Percentiles rank a stretch among this genome's conserved stretches.
Conservation (phyloP, 495 filamentous ascomycete species). For the Xylaria castorea region DNA sequence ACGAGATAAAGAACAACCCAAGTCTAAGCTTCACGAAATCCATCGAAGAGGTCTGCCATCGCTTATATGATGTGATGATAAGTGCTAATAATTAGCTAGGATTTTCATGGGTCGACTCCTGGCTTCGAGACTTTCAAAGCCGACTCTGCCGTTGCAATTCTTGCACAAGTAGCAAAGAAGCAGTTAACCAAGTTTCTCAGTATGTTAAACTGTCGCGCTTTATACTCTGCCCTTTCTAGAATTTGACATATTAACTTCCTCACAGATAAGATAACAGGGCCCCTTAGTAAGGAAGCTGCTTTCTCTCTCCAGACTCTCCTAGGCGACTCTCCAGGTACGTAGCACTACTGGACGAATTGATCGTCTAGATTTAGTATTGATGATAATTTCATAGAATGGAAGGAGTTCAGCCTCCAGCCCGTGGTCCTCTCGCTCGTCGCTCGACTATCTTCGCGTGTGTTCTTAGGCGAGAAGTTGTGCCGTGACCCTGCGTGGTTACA, state of each 20-base stretch:
- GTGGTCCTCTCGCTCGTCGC: constrained; percentile 44
- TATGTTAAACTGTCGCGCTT: constrained; percentile 32
- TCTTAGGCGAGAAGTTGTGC: constrained; percentile 54
- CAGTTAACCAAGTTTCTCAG: constrained; percentile 58
- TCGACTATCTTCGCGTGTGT: constrained; percentile 53
- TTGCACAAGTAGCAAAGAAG: constrained; percentile 51
- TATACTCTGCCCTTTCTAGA: not conserved
- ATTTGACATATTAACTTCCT: constrained; percentile 25
- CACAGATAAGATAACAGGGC: constrained; percentile 36
- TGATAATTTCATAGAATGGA: constrained; percentile 36
- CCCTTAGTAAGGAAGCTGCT: constrained; percentile 51
- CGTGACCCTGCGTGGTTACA: constrained; percentile 54
- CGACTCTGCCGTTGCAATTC: constrained; percentile 32
- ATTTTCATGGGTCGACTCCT: constrained; percentile 50
- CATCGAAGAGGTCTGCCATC: constrained; percentile 7
- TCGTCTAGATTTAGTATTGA: not conserved
- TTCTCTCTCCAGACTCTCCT: constrained; percentile 45
- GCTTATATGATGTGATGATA: not conserved
- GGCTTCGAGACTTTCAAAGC: constrained; percentile 55
- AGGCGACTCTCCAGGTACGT: constrained; percentile 28
- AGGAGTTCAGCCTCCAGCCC: constrained; percentile 26
- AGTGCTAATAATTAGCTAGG: constrained; percentile 30
- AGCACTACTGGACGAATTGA: not conserved
- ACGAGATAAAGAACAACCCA: constrained; percentile 56
- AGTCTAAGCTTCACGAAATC: constrained; percentile 44